Base-by-base conservation (phyloP, 768 basidiomycete species). In the Lactifluus pinguis region DNA sequence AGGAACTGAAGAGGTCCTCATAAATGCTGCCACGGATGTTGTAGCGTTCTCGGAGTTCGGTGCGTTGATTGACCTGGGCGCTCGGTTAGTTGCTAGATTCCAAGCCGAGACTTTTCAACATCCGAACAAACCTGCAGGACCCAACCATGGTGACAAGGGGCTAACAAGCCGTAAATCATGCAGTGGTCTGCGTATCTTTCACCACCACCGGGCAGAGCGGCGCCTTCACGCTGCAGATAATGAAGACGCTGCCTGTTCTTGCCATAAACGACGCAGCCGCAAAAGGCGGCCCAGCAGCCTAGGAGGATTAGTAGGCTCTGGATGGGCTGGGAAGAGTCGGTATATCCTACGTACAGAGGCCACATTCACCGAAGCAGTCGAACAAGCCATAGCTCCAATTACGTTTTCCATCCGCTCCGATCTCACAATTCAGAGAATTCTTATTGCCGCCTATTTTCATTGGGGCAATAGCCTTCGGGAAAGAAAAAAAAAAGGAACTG, bases 211-310 rank as follows among this genome's bases (percentile, higher is more conserved):
- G 73, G 75, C 58, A 77, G 73, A 21, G 76, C 72, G 10, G 59
- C 63, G 39, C 76, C 78, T 17, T 74, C 66, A 1, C 42, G 39
- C 25, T 70, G 64, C 45, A 80, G 68, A 57, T 76, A 71, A 19
- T 74, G 73, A 42, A 72, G 67, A 56, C 79, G 77, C 19, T 69
- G 68, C 64, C 74, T 77, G 67, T 74, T 74, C 60, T 75, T 68
- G 39, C 70, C 65, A 65, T 77, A 78, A 49, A 72, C 66, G 53
- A 79, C 62, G 63, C 77, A 79, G 1, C 79, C 78, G 68, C 72
- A 76, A 66, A 67, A 80, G 39, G 65, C 71, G 1, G 77, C 63
- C 10, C 73, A 60, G 47, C 73, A 58, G 61, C 71, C 77, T 78
- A n/a, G 11, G 29, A 21, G 0, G 6, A n/a, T 25, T 21, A 70